Conservation (phyloP, 345 rosid genomes). For the Gossypium bickii region DNA sequence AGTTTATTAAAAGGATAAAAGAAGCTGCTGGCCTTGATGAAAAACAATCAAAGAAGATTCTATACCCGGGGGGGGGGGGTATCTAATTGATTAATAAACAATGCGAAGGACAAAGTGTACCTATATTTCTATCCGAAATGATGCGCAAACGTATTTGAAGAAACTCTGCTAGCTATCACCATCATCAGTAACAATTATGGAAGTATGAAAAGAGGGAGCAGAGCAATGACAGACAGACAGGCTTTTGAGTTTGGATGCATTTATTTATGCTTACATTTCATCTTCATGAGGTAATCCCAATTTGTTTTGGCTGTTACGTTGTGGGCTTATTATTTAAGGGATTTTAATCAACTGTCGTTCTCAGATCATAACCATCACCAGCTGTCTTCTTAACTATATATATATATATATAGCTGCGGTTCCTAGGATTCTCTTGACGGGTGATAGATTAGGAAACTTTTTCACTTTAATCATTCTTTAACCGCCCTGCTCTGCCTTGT, state of each 20-base stretch:
- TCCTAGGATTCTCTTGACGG: background rate
- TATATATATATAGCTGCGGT: background rate
- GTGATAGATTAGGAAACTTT: too few relatives aligned
- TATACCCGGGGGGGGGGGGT: background rate
- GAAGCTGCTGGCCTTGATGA: background rate
- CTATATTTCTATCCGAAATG: background rate
- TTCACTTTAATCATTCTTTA: too few relatives aligned
- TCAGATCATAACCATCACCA: background rate
- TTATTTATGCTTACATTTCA: background rate
- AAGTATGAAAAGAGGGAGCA: too few relatives aligned
- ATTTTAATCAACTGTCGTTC: background rate
- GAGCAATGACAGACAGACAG: conserved; percentile 13
- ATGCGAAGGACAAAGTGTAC: background rate
- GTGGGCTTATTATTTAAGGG: background rate
- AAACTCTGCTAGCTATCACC: conserved; percentile 20
- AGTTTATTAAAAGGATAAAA: background rate
- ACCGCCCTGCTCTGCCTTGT: too few relatives aligned
- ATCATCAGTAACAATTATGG: conserved; percentile 28
- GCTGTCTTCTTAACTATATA: too few relatives aligned
- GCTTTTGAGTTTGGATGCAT: background rate
- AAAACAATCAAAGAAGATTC: conserved; percentile 3
- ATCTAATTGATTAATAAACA: background rate
- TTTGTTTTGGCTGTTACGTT: background rate
- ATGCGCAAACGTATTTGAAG: background rate
- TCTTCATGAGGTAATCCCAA: background rate